phyloP scores from a whole-genome alignment of 495 filamentous ascomycete genomes.

The Penicillium egyptiacum region DNA sequence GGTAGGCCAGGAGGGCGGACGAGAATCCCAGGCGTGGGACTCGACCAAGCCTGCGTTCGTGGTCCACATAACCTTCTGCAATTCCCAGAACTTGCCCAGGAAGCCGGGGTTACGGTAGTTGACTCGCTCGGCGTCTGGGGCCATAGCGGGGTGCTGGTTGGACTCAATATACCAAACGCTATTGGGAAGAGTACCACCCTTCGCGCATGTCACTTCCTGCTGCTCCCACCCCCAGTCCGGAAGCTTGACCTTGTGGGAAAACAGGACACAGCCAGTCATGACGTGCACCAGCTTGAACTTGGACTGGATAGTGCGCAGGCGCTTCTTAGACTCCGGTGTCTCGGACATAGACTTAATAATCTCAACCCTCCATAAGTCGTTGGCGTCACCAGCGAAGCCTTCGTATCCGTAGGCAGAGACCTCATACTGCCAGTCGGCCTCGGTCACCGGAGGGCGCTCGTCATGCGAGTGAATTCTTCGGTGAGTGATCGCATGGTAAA shows the following conservation, averaged over 20 bases:
- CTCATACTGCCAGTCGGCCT: constrained; percentile 98
- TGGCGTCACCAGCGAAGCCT: constrained; percentile 94
- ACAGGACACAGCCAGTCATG: constrained; percentile 95
- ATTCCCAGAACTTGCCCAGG: constrained; percentile 97
- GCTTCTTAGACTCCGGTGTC: constrained; percentile 73
- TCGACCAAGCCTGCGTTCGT: constrained; percentile 96
- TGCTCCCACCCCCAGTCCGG: constrained; percentile 97
- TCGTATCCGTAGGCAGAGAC: constrained; percentile 97
- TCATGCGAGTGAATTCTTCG: constrained; percentile 95
- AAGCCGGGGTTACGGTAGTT: constrained; percentile 96
- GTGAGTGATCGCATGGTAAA: constrained; percentile 81
- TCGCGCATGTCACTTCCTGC: constrained; percentile 97
- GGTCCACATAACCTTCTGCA: constrained; percentile 99
- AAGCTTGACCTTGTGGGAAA: constrained; percentile 98
- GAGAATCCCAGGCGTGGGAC: constrained; percentile 96
- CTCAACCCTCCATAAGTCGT: constrained; percentile 92
- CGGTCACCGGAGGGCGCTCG: constrained; percentile 92
- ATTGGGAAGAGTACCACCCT: constrained; percentile 88
- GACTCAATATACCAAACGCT: constrained; percentile 94
- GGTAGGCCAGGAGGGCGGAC: constrained; percentile 90
- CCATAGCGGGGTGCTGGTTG: constrained; percentile 78
- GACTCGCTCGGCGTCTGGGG: constrained; percentile 77
- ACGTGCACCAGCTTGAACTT: constrained; percentile 94
- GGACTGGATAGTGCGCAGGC: constrained; percentile 89
- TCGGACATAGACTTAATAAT: constrained; percentile 91